These are phyloP conservation scores for Pichia cactophila DNA, from an alignment of 1,139 yeast genomes.

Conservation along the genomic window DNA sequence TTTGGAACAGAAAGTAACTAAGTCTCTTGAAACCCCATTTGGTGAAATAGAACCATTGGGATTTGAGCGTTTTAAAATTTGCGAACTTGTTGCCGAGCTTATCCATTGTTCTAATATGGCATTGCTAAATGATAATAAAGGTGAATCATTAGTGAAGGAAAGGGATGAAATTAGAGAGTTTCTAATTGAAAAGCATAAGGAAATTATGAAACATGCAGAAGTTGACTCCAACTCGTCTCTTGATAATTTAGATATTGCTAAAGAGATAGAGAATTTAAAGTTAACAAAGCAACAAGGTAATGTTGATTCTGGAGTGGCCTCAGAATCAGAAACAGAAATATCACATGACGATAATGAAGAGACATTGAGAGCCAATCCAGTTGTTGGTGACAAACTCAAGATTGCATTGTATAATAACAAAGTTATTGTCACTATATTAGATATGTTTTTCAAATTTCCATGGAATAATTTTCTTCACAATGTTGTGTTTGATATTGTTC, in stretches of 20 bases:
- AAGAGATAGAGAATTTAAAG: conserved; percentile 26
- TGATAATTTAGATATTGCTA: conserved; percentile 27
- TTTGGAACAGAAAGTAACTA: conserved; percentile 31
- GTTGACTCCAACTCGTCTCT: conserved; percentile 18
- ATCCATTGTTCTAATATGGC: conserved; percentile 98
- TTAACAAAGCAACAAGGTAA: conserved; percentile 14
- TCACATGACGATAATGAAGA: conserved; percentile 44
- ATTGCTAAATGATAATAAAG: conserved; percentile 74
- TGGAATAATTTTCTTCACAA: conserved; percentile 98
- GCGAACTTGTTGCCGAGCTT: conserved; percentile 90
- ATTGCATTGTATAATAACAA: conserved; percentile 78
- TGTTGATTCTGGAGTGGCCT: not conserved
- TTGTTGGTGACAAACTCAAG: conserved; percentile 84
- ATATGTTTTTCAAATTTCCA: conserved; percentile 86
- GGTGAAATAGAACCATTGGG: conserved; percentile 84
- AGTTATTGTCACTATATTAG: conserved; percentile 66
- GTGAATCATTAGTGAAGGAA: conserved; percentile 67
- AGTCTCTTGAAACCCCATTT: conserved; percentile 58
- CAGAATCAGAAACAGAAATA: conserved; percentile 26
- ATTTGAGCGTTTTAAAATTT: conserved; percentile 88
- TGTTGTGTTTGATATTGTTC: conserved; percentile 95
- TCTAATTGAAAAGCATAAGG: conserved; percentile 33
- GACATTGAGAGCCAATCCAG: conserved; percentile 60
- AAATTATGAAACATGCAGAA: conserved; percentile 23
- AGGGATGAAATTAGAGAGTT: conserved; percentile 63